Base-by-base conservation (phyloP, 768 basidiomycete genomes). In the Lactarius akahatsu region DNA sequence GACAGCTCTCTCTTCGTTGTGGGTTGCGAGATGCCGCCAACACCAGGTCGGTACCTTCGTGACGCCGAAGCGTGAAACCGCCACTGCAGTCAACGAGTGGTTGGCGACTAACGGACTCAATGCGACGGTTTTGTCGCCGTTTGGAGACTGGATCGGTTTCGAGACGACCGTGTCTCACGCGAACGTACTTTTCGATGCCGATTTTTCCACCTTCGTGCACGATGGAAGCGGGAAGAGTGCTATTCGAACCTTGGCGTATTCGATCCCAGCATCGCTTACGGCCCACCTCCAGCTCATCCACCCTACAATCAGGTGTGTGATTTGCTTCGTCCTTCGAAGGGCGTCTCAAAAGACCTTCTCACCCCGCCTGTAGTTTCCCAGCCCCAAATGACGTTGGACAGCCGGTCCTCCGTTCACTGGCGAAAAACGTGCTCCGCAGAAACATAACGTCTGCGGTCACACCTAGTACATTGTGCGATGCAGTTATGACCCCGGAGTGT, bases 121-220 rank as follows among this genome's bases (percentile, higher is more conserved):
- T 36, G n/a, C 69, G 11, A 54, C 45, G 40, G 60, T 40, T 6
- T 13, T 61, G 56, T 64, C 72, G 7, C 69, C 69, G 28, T 68
- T 67, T 16, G 67, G 70, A 4, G 71, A 72, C 64, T 80, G 78
- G 79, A 61, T 80, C 3, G 40, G 59, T 7, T 28, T 71, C 50
- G 52, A 58, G 7, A 34, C 71, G 30, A 61, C 67, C 13, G 67
- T 71, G 38, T 43, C 54, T n/a, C 56, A 66, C 30, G 72, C 71
- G n/a, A 67, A 72, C 56, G 43, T 32, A 8, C 57, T 71, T 8
- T 65, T 72, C 41, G 57, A 64, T 57, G 62, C 71, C 2, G 55
- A 72, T 11, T 73, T 72, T 62, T 40, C 59, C 11, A 58, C 65
- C 9, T 73, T 72, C 38, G 62, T 43, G 34, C 67, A 71, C 47